Base-by-base conservation (phyloP, 2,329 filamentous ascomycete species). In the Cladophialophora psammophila region DNA sequence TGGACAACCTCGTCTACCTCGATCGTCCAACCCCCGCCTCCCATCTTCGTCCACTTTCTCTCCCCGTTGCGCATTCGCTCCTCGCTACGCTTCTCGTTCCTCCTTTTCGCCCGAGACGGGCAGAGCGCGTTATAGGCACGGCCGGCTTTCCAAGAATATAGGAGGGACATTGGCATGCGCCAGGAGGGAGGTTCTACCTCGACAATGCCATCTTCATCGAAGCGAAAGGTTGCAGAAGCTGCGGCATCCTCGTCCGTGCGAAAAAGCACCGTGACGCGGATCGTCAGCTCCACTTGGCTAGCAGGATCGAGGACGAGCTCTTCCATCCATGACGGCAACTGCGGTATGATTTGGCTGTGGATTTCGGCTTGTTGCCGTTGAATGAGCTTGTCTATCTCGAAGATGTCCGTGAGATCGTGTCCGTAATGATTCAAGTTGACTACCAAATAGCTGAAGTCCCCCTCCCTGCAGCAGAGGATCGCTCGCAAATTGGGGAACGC, bases 301-400 rank as follows among this genome's bases (percentile, higher is more conserved):
- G 5, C 8, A 10, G 18, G 18, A 10, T 50, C 45, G 18, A 26
- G 15, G 45, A 26, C 18, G 45, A 50, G 8, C 18, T 7, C 45
- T 12, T 26, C 7, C 18, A 50, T 50, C 45, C 45, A 50, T 10
- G 18, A 3, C 3, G 45, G 45, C 4, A 50, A 9, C 45, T 20
- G 18, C 8, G 45, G 52, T 7, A n/a, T 55, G 52, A 34, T 35
- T 35, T 55, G 52, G 13, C 52, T 7, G 52, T 55, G 52, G 15
- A 34, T 55, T 35, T 55, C 18, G 45, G 45, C 18, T 26, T 6
- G 45, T 26, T 50, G 18, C 8, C 45, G 45, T 2, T 45, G 9
- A 9, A 45, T 18, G 40, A 7, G 7, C 15, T 13, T 8, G 18
- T 53, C 31, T 9, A 9, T 53, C 31, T 2, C 10, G 9, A 9